Conservation (phyloP, 2,329 filamentous ascomycete species). For the Aspergillus chevalieri region DNA sequence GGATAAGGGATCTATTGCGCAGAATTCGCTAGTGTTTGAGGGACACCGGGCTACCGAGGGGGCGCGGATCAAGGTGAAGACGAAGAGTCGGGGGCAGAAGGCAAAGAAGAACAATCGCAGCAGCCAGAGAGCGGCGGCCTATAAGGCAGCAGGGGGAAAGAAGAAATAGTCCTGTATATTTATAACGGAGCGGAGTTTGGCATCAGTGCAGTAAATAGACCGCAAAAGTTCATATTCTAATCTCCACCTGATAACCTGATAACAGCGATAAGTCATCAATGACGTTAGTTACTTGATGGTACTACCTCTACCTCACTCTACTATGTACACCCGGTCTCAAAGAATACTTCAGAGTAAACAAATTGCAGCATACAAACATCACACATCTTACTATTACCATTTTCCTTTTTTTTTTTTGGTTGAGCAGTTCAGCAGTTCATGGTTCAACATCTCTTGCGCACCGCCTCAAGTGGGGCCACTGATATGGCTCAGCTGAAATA, state of each 20-base stretch:
- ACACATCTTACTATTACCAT: too few relatives aligned
- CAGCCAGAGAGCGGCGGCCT: slow-evolving; percentile 38
- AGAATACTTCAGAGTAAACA: too few relatives aligned
- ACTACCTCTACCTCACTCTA: neutral
- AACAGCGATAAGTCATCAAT: neutral
- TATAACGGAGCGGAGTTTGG: neutral
- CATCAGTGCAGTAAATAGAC: too few relatives aligned
- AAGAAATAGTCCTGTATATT: slow-evolving; percentile 9
- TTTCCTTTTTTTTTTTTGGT: neutral
- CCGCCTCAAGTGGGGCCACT: neutral
- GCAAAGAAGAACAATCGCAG: slow-evolving; percentile 38
- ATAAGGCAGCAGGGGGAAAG: slow-evolving; percentile 33
- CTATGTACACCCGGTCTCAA: too few relatives aligned
- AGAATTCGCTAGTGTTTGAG: slow-evolving; percentile 39
- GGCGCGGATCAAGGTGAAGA: slow-evolving; percentile 28
- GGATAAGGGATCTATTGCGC: slow-evolving; percentile 22
- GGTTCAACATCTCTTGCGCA: neutral
- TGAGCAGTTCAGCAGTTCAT: neutral
- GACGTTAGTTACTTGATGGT: neutral
- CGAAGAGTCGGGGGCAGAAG: slow-evolving; percentile 35
- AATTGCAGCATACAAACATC: too few relatives aligned
- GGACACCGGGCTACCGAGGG: slow-evolving; percentile 38
- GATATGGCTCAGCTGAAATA: neutral
- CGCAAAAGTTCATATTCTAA: too few relatives aligned
- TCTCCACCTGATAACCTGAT: neutral